Evolutionary conservation across 148 eudicot species (phyloP).

Genomic region (Cornus kousa): DNA sequence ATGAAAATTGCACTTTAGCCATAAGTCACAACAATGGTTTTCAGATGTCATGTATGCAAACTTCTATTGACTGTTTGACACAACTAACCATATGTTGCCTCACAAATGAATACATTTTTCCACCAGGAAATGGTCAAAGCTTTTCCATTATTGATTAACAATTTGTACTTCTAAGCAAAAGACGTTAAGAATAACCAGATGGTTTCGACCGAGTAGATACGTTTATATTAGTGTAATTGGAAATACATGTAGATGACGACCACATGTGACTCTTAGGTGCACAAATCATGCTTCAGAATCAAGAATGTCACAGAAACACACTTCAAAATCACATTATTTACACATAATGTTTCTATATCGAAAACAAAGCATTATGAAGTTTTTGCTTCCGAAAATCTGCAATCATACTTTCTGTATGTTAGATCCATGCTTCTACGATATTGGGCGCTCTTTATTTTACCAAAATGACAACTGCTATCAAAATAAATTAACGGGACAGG

Average conservation of each 20-base stretch:
- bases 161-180: not conserved
- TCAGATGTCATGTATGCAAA: not conserved
- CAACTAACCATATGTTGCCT: not conserved
- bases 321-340: not conserved
- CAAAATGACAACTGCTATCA: not conserved
- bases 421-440: no score
- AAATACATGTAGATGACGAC: not conserved
- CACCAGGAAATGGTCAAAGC: not conserved
- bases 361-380: not conserved
- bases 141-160: not conserved
- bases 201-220: not conserved
- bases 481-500: not conserved
- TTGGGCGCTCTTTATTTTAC: no score
- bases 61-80: not conserved
- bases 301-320: not conserved
- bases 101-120: no score
- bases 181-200: not conserved
- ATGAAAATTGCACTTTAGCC: not conserved
- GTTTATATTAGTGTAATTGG: not conserved
- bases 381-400: not conserved
- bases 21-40: no score
- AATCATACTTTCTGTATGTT: not conserved
- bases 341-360: not conserved
- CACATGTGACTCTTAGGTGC: not conserved
- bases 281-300: not conserved